Percentiles rank a stretch among this genome's conserved stretches.
These are phyloP conservation scores for Podaxis mareebaensis DNA, from an alignment of 768 basidiomycete species.

Conservation along the genomic window DNA sequence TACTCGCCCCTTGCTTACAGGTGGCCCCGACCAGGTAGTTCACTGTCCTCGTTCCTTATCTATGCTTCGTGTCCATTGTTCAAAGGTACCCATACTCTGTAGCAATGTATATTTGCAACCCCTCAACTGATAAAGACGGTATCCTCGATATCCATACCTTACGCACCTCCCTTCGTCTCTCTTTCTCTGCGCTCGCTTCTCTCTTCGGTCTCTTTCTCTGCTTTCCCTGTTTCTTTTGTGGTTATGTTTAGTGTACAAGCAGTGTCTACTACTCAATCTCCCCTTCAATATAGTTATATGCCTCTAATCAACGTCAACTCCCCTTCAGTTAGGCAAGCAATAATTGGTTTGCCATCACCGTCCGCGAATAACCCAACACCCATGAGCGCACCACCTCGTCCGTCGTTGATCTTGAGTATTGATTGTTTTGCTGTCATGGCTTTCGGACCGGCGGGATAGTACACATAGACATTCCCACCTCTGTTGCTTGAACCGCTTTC, in stretches of 20 bases:
- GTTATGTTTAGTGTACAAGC: slow-evolving; percentile 18
- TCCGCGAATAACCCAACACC: slow-evolving; percentile 63
- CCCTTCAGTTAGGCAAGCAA: slow-evolving; percentile 78
- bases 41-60: slow-evolving; percentile 24
- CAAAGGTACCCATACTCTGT: slow-evolving; percentile 29
- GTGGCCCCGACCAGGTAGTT: slow-evolving; percentile 1
- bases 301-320: slow-evolving; percentile 63
- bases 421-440: slow-evolving; percentile 77
- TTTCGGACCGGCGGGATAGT: slow-evolving; percentile 53
- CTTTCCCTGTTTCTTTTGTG: slow-evolving; percentile 11
- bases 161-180: slow-evolving; percentile 8
- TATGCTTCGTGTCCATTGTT: slow-evolving; percentile 26
- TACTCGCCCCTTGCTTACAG: slow-evolving; percentile 20
- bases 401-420: slow-evolving; percentile 74
- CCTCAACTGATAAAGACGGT: slow-evolving; percentile 9
- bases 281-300: slow-evolving; percentile 15
- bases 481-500: slow-evolving; percentile 71
- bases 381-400: slow-evolving; percentile 69
- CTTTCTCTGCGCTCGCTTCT: slow-evolving; percentile 12
- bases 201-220: slow-evolving; percentile 8
- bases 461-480: slow-evolving; percentile 86
- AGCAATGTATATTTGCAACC: slow-evolving; percentile 25
- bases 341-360: slow-evolving; percentile 33
- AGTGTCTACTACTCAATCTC: slow-evolving; percentile 1
- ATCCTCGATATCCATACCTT: slow-evolving; percentile 17